phyloP scores from a whole-genome alignment of 257 asterid species.

The Ophiorrhiza pumila region DNA sequence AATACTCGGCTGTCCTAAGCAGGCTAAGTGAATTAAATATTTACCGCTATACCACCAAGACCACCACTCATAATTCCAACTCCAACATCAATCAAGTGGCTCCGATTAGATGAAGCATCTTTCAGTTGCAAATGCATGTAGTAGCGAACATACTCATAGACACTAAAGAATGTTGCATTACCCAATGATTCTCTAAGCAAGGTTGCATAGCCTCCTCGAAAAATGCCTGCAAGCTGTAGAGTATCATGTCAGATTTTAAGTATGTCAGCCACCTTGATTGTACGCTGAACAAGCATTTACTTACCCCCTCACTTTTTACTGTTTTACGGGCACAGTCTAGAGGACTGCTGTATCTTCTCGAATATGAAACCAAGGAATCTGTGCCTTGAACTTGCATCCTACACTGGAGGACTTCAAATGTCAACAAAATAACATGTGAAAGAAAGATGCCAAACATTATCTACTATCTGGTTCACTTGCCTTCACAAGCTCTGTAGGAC shows the following conservation, averaged over 20 bases:
- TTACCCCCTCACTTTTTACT: constrained; percentile 75
- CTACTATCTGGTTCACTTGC: constrained; percentile 39
- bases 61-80: constrained; percentile 87
- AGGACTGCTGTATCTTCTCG: constrained; percentile 63
- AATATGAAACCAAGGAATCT: constrained; percentile 45
- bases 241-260: constrained; percentile 37
- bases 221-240: constrained; percentile 73
- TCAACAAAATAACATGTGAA: constrained; percentile 24
- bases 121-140: constrained; percentile 58
- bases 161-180: constrained; percentile 78
- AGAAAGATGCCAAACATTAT: not conserved
- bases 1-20: not conserved
- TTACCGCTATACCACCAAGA: constrained; percentile 75
- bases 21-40: constrained; percentile 29
- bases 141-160: constrained; percentile 76
- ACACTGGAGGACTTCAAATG: constrained; percentile 76
- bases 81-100: constrained; percentile 65
- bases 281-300: constrained; percentile 26
- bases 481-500: constrained; percentile 91
- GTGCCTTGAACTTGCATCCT: constrained; percentile 97
- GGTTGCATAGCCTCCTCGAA: constrained; percentile 78
- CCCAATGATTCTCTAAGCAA: constrained; percentile 78
- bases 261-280: constrained; percentile 12
- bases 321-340: constrained; percentile 82
- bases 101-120: constrained; percentile 47